Percentiles rank a stretch among this genome's conserved stretches.
Conservation (phyloP, 2,329 filamentous ascomycete genomes). For the Pestalotiopsis sp. region DNA sequence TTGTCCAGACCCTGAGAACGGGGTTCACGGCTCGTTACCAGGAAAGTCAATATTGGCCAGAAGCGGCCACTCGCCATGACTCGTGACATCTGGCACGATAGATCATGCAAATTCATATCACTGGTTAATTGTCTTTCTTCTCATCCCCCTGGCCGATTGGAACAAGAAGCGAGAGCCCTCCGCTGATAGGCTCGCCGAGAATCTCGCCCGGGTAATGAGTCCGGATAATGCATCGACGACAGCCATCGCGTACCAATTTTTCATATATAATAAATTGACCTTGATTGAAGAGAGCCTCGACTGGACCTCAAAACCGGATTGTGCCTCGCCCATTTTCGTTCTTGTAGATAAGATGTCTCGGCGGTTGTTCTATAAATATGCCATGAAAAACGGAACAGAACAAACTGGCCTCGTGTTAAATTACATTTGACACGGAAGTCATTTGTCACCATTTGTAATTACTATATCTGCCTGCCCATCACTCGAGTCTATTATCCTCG, state of each 20-base stretch:
- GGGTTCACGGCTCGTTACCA: neutral
- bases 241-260: conserved; percentile 20
- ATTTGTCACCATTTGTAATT: neutral
- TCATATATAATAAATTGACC: conserved; percentile 33
- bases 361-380: conserved; percentile 23
- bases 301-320: neutral
- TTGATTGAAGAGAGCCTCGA: conserved; percentile 20
- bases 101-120: conserved; percentile 16
- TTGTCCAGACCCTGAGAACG: neutral
- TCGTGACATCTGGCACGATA: conserved; percentile 3
- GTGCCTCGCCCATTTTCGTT: conserved; percentile 20
- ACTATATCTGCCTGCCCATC: neutral
- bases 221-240: conserved; percentile 31
- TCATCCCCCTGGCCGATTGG: conserved; percentile 18
- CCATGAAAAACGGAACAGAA: conserved; percentile 16
- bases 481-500: neutral
- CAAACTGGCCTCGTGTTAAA: conserved; percentile 14
- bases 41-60: neutral
- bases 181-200: conserved; percentile 25
- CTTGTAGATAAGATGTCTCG: conserved; percentile 11
- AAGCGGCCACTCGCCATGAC: neutral
- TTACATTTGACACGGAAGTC: neutral
- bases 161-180: conserved; percentile 18
- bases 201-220: conserved; percentile 29
- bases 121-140: conserved; percentile 5